Conservation (phyloP, 768 basidiomycete species). For the Kwoniella heveanensis region DNA sequence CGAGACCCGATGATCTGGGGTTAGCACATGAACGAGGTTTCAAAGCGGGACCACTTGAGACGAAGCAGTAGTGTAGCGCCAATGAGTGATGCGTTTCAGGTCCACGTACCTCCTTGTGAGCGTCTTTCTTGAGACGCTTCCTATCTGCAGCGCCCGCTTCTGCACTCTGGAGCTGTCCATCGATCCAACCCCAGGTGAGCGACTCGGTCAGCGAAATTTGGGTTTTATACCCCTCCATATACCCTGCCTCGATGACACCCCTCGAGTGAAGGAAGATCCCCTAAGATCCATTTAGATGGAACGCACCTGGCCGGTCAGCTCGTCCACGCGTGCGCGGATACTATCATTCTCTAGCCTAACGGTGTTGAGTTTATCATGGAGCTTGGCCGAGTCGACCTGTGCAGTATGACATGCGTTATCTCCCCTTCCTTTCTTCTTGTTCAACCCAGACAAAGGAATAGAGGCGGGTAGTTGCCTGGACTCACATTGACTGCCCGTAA, state of each 20-base stretch:
- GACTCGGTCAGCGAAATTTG: too few relatives aligned
- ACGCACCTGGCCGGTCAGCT: constrained; percentile 13
- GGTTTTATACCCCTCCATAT: too few relatives aligned
- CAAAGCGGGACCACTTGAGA: too few relatives aligned
- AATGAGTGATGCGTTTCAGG: too few relatives aligned
- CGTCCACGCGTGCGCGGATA: neutral
- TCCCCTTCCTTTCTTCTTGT: neutral
- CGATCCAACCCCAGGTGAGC: too few relatives aligned
- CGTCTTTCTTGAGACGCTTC: constrained; percentile 11
- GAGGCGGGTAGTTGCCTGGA: too few relatives aligned
- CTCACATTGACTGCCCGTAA: neutral
- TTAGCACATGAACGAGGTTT: too few relatives aligned
- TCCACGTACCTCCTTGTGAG: constrained; percentile 3
- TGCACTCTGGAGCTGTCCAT: neutral
- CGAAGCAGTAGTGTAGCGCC: too few relatives aligned
- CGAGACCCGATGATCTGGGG: too few relatives aligned
- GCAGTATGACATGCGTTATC: neutral
- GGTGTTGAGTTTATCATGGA: constrained; percentile 19
- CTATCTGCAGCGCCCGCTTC: neutral
- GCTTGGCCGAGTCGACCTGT: constrained; percentile 13
- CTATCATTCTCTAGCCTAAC: constrained; percentile 9
- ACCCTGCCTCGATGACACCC: too few relatives aligned
- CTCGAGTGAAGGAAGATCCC: too few relatives aligned
- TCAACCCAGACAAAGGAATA: neutral
- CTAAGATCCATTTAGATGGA: neutral